Base-by-base conservation (phyloP, 179 eudicot species). In the Vitellaria paradoxa region DNA sequence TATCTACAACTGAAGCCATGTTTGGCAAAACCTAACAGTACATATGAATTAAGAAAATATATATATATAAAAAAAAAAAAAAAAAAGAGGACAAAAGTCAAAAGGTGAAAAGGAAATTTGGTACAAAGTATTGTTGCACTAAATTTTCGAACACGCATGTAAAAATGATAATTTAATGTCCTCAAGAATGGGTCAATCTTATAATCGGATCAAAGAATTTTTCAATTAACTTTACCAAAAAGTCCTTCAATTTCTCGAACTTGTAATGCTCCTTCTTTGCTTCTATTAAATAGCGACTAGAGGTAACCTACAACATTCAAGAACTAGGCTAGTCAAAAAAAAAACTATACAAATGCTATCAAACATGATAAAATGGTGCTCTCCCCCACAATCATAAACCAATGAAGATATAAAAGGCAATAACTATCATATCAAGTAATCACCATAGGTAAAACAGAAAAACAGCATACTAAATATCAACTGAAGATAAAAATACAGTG, bases 221-320 rank as follows among this genome's bases (percentile, higher is more conserved):
- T 53, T 75, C 13, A 76, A 82, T 49, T 70, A 64, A 76, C 84
- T 82, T 74, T 87, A 92, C 99, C 97, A 91, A 60, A 79, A 96
- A 86, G 79, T 94, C 87, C 78, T 75, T 84, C 83, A 92, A 71
- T 70, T 53, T 86, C 74, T 88, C 93, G 79, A 96, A 96, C 81
- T 87, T 92, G 91, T 94, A 96, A 85, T 96, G 98, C 85, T 88
- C 85, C 87, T 94, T 96, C 86, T 77, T 84, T 10, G 97, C 98
- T 92, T 94, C 97, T 65, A 96, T 88, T 13, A 76, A 80, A 87
- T 96, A 96, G 49, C 81, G 87, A 15, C 87, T 90, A 73, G 98
- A 94, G 59, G 99, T 94, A 68, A 96, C 97, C 99, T 96, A 74
- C 74, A 82, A 75, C 11, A 62, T 30, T 60, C 70, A 71, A 70